Percentiles rank a stretch among this genome's conserved stretches.
These are phyloP conservation scores for Torulaspora franciscae DNA, from an alignment of 805 yeast species.

Conservation along the genomic window DNA sequence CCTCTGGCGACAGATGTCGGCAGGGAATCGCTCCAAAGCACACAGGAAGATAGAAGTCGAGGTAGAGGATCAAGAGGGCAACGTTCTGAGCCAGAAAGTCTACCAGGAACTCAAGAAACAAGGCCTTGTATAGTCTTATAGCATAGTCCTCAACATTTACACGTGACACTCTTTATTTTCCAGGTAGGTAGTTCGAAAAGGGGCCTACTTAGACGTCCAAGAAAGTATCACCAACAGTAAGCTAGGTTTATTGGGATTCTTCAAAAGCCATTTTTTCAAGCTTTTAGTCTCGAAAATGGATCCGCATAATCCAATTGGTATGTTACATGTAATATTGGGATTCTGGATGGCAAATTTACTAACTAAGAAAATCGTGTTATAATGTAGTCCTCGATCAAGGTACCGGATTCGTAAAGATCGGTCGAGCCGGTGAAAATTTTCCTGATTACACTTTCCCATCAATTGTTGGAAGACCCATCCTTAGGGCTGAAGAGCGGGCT, in stretches of 20 bases:
- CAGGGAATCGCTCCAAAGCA: slow-evolving; percentile 9
- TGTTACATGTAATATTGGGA: slow-evolving; percentile 10
- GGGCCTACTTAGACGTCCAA: slow-evolving; percentile 4
- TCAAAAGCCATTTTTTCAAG: not conserved
- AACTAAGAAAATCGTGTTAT: slow-evolving; percentile 3
- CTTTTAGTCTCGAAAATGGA: slow-evolving; percentile 22
- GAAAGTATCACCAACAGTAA: not conserved
- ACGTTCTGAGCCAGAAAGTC: slow-evolving; percentile 79
- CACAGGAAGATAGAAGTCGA: slow-evolving; percentile 49
- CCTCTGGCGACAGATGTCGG: slow-evolving; percentile 46
- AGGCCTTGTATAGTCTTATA: slow-evolving; percentile 54
- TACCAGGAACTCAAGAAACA: slow-evolving; percentile 83
- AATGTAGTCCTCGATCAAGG: slow-evolving; percentile 87
- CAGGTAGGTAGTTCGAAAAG: slow-evolving; percentile 5
- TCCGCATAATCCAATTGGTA: slow-evolving; percentile 36
- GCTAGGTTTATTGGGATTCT: not conserved
- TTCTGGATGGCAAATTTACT: slow-evolving; percentile 1
- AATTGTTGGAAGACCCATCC: slow-evolving; percentile 93
- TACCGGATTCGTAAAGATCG: slow-evolving; percentile 96
- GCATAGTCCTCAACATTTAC: not conserved
- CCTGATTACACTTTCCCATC: slow-evolving; percentile 97
- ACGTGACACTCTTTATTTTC: slow-evolving; percentile 3
- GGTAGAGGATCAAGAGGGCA: slow-evolving; percentile 90
- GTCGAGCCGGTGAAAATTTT: slow-evolving; percentile 93
- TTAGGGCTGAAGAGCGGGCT: slow-evolving; percentile 92